Evolutionary conservation across 352 stramenopile species (phyloP).

Genomic region (Phytopythium delawarense): DNA sequence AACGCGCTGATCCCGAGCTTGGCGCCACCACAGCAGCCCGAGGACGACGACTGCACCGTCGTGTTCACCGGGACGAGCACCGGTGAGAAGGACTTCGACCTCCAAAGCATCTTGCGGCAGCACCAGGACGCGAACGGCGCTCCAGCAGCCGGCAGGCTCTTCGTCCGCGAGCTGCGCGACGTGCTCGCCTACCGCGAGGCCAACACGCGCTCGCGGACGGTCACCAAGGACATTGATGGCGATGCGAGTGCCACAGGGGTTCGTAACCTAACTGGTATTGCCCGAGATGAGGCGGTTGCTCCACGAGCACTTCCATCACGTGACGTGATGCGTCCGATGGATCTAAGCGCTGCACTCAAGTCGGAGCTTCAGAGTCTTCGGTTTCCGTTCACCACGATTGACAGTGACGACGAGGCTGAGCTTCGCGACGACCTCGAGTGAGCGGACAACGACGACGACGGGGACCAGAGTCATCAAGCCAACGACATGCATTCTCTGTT

Average conservation of each 20-base stretch:
- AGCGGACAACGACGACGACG: background rate
- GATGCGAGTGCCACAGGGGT: conserved; percentile 6
- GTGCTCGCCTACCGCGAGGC: conserved; percentile 46
- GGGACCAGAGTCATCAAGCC: background rate
- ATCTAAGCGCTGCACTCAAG: conserved; percentile 3
- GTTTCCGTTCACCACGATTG: background rate
- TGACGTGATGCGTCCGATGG: background rate
- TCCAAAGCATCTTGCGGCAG: conserved; percentile 36
- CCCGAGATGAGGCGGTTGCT: background rate
- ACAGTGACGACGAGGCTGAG: background rate
- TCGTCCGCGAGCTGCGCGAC: conserved; percentile 47
- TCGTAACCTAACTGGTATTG: background rate
- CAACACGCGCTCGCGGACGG: conserved; percentile 12
- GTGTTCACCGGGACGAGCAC: conserved; percentile 77
- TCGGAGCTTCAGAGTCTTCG: conserved; percentile 3
- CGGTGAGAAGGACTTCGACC: conserved; percentile 58
- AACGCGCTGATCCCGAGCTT: background rate
- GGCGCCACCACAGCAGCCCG: background rate
- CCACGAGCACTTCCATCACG: background rate
- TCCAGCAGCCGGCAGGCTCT: conserved; percentile 16
- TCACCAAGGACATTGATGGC: conserved; percentile 43
- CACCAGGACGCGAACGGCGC: conserved; percentile 19
- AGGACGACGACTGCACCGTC: conserved; percentile 31
- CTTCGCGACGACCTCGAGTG: background rate
- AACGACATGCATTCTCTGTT: conserved; percentile 5